These are phyloP conservation scores for Gardenia jasminoides DNA, from an alignment of 257 asterid genomes.

Conservation along the genomic window DNA sequence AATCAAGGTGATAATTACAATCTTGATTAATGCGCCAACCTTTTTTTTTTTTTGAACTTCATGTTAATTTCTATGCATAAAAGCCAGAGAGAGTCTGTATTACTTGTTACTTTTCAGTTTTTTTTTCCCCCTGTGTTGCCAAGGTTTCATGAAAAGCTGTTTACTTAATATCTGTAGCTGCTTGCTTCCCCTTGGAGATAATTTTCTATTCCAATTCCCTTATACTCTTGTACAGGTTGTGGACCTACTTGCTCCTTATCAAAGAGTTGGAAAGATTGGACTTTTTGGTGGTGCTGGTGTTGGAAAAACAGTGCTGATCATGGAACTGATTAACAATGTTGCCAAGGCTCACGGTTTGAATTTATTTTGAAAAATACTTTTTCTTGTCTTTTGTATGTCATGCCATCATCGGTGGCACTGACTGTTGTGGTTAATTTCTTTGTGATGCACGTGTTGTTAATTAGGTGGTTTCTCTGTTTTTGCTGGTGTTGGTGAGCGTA, in stretches of 20 bases:
- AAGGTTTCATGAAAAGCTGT: too few species aligned
- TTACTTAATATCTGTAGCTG: too few species aligned
- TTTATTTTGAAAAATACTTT: not conserved
- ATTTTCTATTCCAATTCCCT: not conserved
- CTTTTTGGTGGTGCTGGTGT: constrained; percentile 99
- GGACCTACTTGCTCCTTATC: constrained; percentile 97
- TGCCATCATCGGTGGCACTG: not conserved
- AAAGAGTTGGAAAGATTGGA: constrained; percentile 98
- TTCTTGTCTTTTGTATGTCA: too few species aligned
- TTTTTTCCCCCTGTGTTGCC: too few species aligned
- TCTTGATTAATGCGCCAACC: too few species aligned
- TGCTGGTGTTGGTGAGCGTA: constrained; percentile 99
- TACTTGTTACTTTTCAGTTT: too few species aligned
- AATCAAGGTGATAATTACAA: constrained; percentile 63
- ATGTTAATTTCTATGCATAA: too few species aligned
- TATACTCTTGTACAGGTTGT: constrained; percentile 53
- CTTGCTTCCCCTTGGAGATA: not conserved
- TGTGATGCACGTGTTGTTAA: not conserved
- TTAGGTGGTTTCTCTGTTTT: constrained; percentile 99
- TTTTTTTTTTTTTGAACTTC: too few species aligned
- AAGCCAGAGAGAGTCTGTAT: too few species aligned
- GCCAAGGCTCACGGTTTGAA: constrained; percentile 92
- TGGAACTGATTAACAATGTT: constrained; percentile 92
- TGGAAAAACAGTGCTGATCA: constrained; percentile 91
- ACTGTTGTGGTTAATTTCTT: not conserved